Evolutionary conservation across 129 eudicot genomes (phyloP).

Genomic region (Arctium minus): DNA sequence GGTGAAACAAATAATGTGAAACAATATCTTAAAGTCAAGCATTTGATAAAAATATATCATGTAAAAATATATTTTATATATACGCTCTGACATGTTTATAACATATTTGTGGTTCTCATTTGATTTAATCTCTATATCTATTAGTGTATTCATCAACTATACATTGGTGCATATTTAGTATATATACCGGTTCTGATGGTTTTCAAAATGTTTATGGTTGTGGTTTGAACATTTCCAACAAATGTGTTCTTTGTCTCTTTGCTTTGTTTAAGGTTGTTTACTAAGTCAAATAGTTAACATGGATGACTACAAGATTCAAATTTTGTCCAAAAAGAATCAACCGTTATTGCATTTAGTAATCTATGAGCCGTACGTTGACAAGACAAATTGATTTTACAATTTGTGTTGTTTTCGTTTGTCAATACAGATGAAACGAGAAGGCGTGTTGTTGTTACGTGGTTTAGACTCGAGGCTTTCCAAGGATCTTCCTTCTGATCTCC

Average conservation of each 20-base stretch:
- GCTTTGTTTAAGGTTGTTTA: slow-evolving; percentile 1
- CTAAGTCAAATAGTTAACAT: slow-evolving; percentile 26
- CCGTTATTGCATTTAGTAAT: slow-evolving; percentile 23
- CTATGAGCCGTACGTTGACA: slow-evolving; percentile 31
- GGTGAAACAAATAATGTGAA: too few species aligned
- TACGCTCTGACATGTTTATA: too few species aligned
- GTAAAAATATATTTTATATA: too few species aligned
- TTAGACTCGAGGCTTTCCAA: slow-evolving; percentile 93
- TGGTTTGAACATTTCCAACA: neutral
- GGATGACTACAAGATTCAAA: slow-evolving; percentile 10
- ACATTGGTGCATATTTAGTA: neutral
- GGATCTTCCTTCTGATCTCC: slow-evolving; percentile 95
- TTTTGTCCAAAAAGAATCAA: slow-evolving; percentile 22
- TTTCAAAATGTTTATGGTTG: neutral
- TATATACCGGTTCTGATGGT: neutral
- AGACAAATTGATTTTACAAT: slow-evolving; percentile 2
- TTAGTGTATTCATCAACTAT: neutral
- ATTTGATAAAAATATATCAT: too few species aligned
- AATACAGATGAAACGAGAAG: slow-evolving; percentile 79
- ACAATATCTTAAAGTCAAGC: too few species aligned
- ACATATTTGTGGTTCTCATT: too few species aligned
- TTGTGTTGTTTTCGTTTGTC: slow-evolving; percentile 15
- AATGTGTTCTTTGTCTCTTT: neutral
- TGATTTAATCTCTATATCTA: too few species aligned
- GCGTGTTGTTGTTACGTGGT: slow-evolving; percentile 83